Evolutionary conservation across 768 basidiomycete species (phyloP), one percentile per base, ranked within the genome.

Genomic region (Kwoniella mangroviensis): DNA sequence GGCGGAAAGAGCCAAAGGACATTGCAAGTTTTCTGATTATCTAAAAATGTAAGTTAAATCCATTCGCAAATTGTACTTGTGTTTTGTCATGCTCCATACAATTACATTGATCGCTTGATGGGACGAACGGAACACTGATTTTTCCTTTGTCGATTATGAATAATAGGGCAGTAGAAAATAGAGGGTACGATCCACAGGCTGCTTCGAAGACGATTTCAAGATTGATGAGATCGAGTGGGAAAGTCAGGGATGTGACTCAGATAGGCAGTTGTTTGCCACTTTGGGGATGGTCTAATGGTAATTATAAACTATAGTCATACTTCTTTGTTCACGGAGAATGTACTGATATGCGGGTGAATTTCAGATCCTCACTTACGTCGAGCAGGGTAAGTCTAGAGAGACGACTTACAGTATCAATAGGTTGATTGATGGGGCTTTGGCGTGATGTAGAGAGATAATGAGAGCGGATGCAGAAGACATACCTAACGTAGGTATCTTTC

Each of bases 211-310:
- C 58, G 13, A 63, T 71, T 7, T 19, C 65, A 4, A 5, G 21
- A 53, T 19, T 63, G 9, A 67, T 71, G 60, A 22, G 17, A 34
- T 40, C 41, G 13, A 57, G 61, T 41, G 58, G 56, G 5, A 52
- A 67, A 52, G 40, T 68, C 15, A 51, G 54, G 28, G 61, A 59
- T 58, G 42, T 71, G 12, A 21, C 17, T 11, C 65, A 63, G 45
- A 41, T 63, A 5, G 49, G 67, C 41, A 60, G 52, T n/a, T 52
- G 42, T 40, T n/a, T 69, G 3, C 72, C 68, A 40, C 60, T 73
- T 19, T 69, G 72, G 67, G 62, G 40, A 19, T 69, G 72, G 72
- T 73, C 72, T 9, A 41, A 62, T 13, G 70, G 65, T 71, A 34
- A 34, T 34, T 34, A 34, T n/a, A n/a, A n/a, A n/a, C n/a, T n/a